Conservation (phyloP, 2,329 filamentous ascomycete species). For the Penicillium sp. region DNA sequence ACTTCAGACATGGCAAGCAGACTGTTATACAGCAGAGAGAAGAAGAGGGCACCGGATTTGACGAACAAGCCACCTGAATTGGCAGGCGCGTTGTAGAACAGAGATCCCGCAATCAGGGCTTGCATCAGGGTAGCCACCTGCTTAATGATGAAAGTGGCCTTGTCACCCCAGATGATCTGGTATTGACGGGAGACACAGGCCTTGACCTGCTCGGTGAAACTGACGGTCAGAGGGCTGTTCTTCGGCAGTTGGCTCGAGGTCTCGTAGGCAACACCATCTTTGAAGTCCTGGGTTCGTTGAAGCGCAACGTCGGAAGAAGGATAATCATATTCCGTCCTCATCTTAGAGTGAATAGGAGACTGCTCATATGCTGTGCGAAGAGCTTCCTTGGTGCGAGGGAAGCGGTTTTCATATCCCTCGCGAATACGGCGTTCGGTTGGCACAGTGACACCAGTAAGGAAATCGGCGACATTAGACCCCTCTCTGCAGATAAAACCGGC, state of each 20-base stretch:
- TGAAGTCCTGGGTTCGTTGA: slow-evolving; percentile 58
- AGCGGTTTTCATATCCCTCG: slow-evolving; percentile 45
- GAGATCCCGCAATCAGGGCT: slow-evolving; percentile 65
- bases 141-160: slow-evolving; percentile 65
- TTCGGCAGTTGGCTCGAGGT: slow-evolving; percentile 59
- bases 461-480: slow-evolving; percentile 67
- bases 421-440: slow-evolving; percentile 51
- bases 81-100: slow-evolving; percentile 67
- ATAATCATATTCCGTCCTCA: slow-evolving; percentile 62
- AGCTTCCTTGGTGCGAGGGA: slow-evolving; percentile 46
- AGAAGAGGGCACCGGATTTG: slow-evolving; percentile 19
- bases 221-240: slow-evolving; percentile 59
- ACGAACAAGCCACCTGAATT: slow-evolving; percentile 46
- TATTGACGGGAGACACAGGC: slow-evolving; percentile 64
- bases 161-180: slow-evolving; percentile 67
- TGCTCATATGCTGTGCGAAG: slow-evolving; percentile 57
- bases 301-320: slow-evolving; percentile 54
- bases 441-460: slow-evolving; percentile 67
- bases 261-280: slow-evolving; percentile 56
- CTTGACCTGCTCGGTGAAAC: slow-evolving; percentile 59
- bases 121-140: slow-evolving; percentile 61
- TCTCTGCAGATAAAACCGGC: slow-evolving; percentile 66
- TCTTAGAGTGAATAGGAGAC: slow-evolving; percentile 54
- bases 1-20: slow-evolving; percentile 19
- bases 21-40: slow-evolving; percentile 18